Percentiles rank a stretch among this genome's conserved stretches.
Evolutionary conservation across 1,284 basidiomycete species (phyloP).

Genomic region (Ganoderma meredithae): DNA sequence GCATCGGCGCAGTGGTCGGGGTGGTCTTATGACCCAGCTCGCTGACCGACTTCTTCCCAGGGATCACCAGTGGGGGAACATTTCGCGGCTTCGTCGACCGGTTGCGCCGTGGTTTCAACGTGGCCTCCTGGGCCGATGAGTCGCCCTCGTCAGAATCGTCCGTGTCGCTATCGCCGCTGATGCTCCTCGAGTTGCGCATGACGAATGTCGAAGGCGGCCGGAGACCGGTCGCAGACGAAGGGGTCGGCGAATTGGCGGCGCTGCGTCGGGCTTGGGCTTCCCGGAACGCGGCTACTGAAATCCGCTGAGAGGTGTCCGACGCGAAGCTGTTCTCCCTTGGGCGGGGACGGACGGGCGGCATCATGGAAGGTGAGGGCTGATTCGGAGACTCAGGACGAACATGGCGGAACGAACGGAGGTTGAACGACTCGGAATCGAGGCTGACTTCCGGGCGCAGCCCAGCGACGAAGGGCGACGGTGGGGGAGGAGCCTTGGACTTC

Average conservation of each 20-base stretch:
- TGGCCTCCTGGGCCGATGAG: constrained; percentile 44
- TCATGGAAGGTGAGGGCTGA: constrained; percentile 36
- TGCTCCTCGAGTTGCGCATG: constrained; percentile 27
- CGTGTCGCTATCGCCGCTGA: constrained; percentile 29
- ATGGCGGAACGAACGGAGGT: constrained; percentile 76
- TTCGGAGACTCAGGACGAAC: constrained; percentile 48
- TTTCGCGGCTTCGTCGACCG: constrained; percentile 44
- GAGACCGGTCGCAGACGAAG: constrained; percentile 47
- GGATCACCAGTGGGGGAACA: constrained; percentile 16
- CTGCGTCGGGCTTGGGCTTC: constrained; percentile 76
- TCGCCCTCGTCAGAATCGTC: constrained; percentile 46
- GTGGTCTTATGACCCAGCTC: constrained; percentile 41
- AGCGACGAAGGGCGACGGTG: constrained; percentile 33
- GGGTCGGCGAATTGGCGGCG: constrained; percentile 64
- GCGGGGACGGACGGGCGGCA: constrained; percentile 48
- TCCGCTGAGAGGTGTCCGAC: constrained; percentile 73
- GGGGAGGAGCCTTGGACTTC: constrained; percentile 47
- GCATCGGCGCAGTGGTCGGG: constrained; percentile 15
- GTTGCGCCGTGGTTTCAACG: constrained; percentile 43
- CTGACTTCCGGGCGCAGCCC: constrained; percentile 22
- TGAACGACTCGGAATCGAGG: constrained; percentile 46
- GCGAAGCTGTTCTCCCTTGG: constrained; percentile 63
- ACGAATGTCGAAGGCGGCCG: constrained; percentile 31
- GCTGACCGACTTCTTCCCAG: constrained; percentile 34
- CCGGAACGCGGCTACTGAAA: constrained; percentile 79